Evolutionary conservation across 2,329 filamentous ascomycete genomes (phyloP).

Genomic region (Penicillium hordei): DNA sequence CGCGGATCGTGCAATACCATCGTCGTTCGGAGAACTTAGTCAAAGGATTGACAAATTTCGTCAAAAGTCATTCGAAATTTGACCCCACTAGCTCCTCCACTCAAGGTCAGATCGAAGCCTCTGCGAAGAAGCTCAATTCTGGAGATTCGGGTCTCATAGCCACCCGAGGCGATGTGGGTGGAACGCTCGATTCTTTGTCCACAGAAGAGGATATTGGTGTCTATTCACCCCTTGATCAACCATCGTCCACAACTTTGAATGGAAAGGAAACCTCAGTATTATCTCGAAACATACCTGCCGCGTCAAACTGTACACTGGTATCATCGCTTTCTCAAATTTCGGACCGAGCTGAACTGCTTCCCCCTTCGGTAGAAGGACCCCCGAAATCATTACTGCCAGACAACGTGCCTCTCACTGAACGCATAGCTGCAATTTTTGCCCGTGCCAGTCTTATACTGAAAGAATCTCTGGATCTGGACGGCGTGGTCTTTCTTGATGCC

Average conservation of each 20-base stretch:
- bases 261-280: neutral
- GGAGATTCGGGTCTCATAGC: neutral
- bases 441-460: conserved; percentile 47
- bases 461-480: conserved; percentile 45
- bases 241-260: neutral
- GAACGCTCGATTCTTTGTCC: neutral
- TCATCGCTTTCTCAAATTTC: conserved; percentile 8
- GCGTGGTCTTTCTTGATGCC: conserved; percentile 35
- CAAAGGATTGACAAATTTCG: conserved; percentile 53
- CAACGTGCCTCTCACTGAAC: conserved; percentile 16
- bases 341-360: neutral
- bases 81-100: conserved; percentile 22
- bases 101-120: conserved; percentile 9
- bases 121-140: neutral
- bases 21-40: conserved; percentile 59
- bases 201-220: neutral
- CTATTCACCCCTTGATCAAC: neutral
- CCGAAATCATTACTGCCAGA: conserved; percentile 2
- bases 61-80: conserved; percentile 42
- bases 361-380: neutral
- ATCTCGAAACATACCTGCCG: neutral
- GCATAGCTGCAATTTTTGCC: conserved; percentile 38
- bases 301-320: neutral
- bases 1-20: conserved; percentile 55
- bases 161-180: neutral